These are phyloP conservation scores for Multifurca ochricompacta DNA, from an alignment of 768 basidiomycete genomes.

Conservation along the genomic window DNA sequence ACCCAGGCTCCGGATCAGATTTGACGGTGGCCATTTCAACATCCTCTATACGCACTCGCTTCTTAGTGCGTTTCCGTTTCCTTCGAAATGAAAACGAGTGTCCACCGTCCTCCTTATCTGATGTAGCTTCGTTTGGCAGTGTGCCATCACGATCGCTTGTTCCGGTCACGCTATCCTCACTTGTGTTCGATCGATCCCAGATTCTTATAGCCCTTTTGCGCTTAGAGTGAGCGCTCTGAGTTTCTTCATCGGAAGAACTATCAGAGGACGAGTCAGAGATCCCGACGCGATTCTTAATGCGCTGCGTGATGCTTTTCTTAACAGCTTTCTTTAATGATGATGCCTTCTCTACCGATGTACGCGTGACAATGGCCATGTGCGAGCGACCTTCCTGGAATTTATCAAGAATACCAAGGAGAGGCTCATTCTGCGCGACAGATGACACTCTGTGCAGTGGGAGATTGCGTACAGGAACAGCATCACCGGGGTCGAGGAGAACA, in stretches of 20 bases:
- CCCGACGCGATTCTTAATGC: constrained; percentile 65
- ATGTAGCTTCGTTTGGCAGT: constrained; percentile 16
- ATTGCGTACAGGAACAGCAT: constrained; percentile 74
- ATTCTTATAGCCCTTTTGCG: constrained; percentile 17
- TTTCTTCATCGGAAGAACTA: constrained; percentile 41
- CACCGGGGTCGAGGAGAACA: constrained; percentile 31
- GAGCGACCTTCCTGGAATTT: constrained; percentile 85
- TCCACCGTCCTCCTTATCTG: constrained; percentile 19
- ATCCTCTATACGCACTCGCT: constrained; percentile 19
- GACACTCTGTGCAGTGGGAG: constrained; percentile 83
- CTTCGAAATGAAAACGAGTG: constrained; percentile 20
- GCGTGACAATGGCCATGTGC: constrained; percentile 80
- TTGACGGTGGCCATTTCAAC: constrained; percentile 28
- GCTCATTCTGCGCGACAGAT: constrained; percentile 80
- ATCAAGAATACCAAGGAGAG: constrained; percentile 77
- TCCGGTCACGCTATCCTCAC: constrained; percentile 5
- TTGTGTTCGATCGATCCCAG: neutral
- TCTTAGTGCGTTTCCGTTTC: constrained; percentile 22
- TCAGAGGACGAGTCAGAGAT: constrained; percentile 36
- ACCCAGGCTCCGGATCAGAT: constrained; percentile 24
- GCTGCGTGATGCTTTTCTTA: constrained; percentile 71
- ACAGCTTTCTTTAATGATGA: constrained; percentile 79
- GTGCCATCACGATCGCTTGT: constrained; percentile 25
- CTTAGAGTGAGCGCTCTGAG: neutral
- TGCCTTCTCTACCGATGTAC: constrained; percentile 37